Percentiles rank a stretch among this genome's conserved stretches.
Evolutionary conservation across 2,329 filamentous ascomycete genomes (phyloP).

Genomic region (Colletotrichum theobromicola): DNA sequence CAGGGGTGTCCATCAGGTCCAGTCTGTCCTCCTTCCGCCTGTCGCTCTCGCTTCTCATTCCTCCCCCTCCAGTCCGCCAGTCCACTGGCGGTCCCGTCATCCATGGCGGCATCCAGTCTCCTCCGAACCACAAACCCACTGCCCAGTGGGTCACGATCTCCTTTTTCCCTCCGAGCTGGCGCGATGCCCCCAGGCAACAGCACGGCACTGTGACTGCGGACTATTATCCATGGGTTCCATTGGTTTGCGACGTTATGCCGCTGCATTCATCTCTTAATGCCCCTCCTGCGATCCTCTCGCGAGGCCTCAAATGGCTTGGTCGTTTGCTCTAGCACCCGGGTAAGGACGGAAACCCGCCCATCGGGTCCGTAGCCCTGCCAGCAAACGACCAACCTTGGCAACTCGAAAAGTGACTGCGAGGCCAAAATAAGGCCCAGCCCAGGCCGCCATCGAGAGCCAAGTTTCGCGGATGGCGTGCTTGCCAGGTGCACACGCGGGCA

Average conservation of each 20-base stretch:
- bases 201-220: not conserved
- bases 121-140: not conserved
- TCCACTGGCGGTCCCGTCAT: not conserved
- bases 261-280: not conserved
- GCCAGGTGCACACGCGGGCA: not conserved
- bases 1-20: not conserved
- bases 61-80: not conserved
- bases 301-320: not conserved
- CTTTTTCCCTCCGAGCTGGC: not conserved
- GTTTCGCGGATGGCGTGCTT: conserved; percentile 6
- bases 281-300: not conserved
- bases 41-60: not conserved
- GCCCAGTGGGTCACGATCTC: not conserved
- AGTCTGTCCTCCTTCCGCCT: not conserved
- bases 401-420: not conserved
- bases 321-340: not conserved
- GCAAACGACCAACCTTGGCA: not conserved
- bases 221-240: not conserved
- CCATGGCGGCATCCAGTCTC: not conserved
- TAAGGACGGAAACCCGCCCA: not conserved
- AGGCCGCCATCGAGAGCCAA: conserved; percentile 2
- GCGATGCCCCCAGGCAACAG: not conserved
- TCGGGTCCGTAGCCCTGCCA: not conserved
- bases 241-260: not conserved
- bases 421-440: not conserved